Evolutionary conservation across 306 rosid species (phyloP), one percentile per base, ranked within the genome.

Genomic region (Fragaria nilgerrensis): DNA sequence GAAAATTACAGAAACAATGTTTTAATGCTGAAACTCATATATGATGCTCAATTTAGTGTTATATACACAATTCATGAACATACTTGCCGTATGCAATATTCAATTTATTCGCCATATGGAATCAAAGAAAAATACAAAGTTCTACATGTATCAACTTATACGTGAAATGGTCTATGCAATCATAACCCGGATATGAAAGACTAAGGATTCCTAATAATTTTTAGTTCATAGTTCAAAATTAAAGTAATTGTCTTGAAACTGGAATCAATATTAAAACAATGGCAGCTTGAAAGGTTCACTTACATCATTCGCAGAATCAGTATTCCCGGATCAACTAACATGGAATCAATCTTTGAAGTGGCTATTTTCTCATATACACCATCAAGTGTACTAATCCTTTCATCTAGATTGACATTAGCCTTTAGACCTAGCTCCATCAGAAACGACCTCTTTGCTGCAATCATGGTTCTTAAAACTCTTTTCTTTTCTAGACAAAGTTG

Each of bases 331-430:
- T 62, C 84, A 72, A 78, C 86, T 72, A 75, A 83, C 65, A 74
- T 62, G 52, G 72, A 73, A 76, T 79, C 89, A 80, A 77, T 71
- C 74, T 79, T 82, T 10, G 72, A 79, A 44, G 74, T 77, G 71
- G 74, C 85, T 70, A 41, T 76, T 73, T 16, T 80, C 84, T 88
- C 83, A 77, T 86, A 74, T 64, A 78, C 82, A 83, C 83, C 86
- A 70, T 73, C 77, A 75, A 78, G 79, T 58, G 84, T 81, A 78
- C 48, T 49, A 68, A 44, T 75, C 73, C 73, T 82, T 83, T 82
- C 84, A 73, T 59, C 65, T 45, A 55, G 75, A 52, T 78, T 77
- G 16, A 23, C 65, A 80, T 88, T 75, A 79, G 63, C 75, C 83
- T 84, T 64, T 81, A 36, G 15, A 3, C 75, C 81, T 86, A 70